Evolutionary conservation across 1,139 yeast genomes (phyloP).

Genomic region (Sugiyamaella sp.): DNA sequence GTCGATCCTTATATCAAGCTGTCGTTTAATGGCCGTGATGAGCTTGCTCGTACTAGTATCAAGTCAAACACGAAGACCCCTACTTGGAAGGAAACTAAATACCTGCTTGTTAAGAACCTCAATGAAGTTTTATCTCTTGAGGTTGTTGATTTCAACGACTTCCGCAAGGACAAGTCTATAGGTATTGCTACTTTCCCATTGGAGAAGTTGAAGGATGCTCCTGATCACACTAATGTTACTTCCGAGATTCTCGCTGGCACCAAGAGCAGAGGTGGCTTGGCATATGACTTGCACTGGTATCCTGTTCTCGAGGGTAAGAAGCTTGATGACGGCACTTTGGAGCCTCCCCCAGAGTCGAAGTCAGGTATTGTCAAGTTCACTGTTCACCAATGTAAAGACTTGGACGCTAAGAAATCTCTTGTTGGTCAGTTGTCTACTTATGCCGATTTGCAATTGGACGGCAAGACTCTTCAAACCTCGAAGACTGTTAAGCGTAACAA

Average conservation of each 20-base stretch:
- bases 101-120: conserved; percentile 69
- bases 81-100: conserved; percentile 78
- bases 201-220: conserved; percentile 59
- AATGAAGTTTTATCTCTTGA: conserved; percentile 78
- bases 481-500: conserved; percentile 61
- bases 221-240: conserved; percentile 54
- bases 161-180: conserved; percentile 75
- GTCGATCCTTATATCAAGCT: conserved; percentile 88
- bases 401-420: conserved; percentile 65
- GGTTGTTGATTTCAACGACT: conserved; percentile 73
- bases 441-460: conserved; percentile 70
- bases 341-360: conserved; percentile 89
- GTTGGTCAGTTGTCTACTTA: conserved; percentile 71
- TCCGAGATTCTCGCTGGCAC: conserved; percentile 72
- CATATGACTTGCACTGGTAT: conserved; percentile 71
- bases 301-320: conserved; percentile 77
- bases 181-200: conserved; percentile 80
- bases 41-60: conserved; percentile 66
- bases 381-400: conserved; percentile 69
- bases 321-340: conserved; percentile 81
- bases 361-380: conserved; percentile 83
- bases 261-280: conserved; percentile 74
- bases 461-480: conserved; percentile 61
- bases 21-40: conserved; percentile 48
- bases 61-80: conserved; percentile 70